Evolutionary conservation across 2,329 filamentous ascomycete species (phyloP).

Genomic region (Neonectria coccinea): DNA sequence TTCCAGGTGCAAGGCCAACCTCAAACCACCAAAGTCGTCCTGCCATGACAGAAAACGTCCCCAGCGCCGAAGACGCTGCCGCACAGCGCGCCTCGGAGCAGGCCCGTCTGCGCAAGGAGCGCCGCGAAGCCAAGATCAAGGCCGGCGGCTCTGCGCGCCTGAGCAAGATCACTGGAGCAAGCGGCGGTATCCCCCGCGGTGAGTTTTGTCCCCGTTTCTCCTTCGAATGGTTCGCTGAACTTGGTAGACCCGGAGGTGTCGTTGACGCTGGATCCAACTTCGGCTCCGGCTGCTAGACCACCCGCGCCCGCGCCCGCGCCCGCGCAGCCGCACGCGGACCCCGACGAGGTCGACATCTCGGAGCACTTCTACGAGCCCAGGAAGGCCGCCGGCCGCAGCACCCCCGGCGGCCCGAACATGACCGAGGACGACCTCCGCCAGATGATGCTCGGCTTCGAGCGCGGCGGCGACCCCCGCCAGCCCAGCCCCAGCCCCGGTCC

Average conservation of each 20-base stretch:
- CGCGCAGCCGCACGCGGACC: slow-evolving; percentile 65
- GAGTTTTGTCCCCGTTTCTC: not conserved
- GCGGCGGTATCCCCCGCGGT: slow-evolving; percentile 56
- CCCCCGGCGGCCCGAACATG: slow-evolving; percentile 51
- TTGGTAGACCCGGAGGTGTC: slow-evolving; percentile 29
- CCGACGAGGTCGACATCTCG: slow-evolving; percentile 84
- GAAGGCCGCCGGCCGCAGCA: slow-evolving; percentile 48
- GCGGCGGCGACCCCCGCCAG: slow-evolving; percentile 42
- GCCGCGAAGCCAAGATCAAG: slow-evolving; percentile 82
- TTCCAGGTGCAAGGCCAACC: slow-evolving; percentile 7
- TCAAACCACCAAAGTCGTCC: not conserved
- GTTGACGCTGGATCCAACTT: slow-evolving; percentile 47
- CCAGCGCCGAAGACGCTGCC: slow-evolving; percentile 57
- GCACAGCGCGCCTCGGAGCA: slow-evolving; percentile 70
- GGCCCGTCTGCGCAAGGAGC: slow-evolving; percentile 81
- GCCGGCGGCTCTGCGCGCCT: slow-evolving; percentile 77
- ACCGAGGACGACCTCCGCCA: slow-evolving; percentile 73
- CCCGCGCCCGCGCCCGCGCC: slow-evolving; percentile 47
- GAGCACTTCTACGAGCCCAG: slow-evolving; percentile 74
- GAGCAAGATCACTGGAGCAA: slow-evolving; percentile 80
- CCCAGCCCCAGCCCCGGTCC: slow-evolving; percentile 41
- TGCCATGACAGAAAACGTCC: slow-evolving; percentile 55
- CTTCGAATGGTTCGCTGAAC: slow-evolving; percentile 11
- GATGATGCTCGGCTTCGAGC: slow-evolving; percentile 71
- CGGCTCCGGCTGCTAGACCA: slow-evolving; percentile 42